Evolutionary conservation across 768 basidiomycete species (phyloP).

Genomic region (Rubroboletus satanas): DNA sequence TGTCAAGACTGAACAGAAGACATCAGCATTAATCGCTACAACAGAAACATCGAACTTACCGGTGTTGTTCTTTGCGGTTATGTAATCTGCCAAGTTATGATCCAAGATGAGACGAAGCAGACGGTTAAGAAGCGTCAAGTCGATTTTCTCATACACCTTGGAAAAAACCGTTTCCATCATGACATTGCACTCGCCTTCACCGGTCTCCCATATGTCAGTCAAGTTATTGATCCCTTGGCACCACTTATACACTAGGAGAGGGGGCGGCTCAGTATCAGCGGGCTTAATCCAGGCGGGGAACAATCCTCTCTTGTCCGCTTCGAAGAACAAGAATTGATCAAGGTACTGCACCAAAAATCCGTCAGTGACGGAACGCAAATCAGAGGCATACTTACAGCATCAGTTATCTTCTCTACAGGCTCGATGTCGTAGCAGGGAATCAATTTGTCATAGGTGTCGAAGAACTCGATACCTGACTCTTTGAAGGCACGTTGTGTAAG

Average conservation of each 20-base stretch:
- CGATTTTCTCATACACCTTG: slow-evolving; percentile 99
- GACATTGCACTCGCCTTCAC: slow-evolving; percentile 96
- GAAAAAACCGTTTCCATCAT: slow-evolving; percentile 98
- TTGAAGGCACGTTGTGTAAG: slow-evolving; percentile 98
- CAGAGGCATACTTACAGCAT: slow-evolving; percentile 59
- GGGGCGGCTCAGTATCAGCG: slow-evolving; percentile 94
- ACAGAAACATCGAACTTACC: slow-evolving; percentile 32
- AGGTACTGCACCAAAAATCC: slow-evolving; percentile 56
- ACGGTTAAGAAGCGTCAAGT: slow-evolving; percentile 92
- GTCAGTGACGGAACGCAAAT: slow-evolving; percentile 4
- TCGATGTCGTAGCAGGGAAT: slow-evolving; percentile 99
- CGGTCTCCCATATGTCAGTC: slow-evolving; percentile 97
- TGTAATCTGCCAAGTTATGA: slow-evolving; percentile 98
- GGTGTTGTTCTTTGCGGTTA: slow-evolving; percentile 98
- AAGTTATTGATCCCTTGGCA: slow-evolving; percentile 99
- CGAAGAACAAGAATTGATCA: slow-evolving; percentile 98
- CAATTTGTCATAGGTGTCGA: slow-evolving; percentile 96
- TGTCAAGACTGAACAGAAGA: slow-evolving; percentile 52
- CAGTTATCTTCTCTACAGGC: slow-evolving; percentile 99
- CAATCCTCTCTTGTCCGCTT: slow-evolving; percentile 95
- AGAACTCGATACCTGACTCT: slow-evolving; percentile 95
- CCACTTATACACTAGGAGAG: slow-evolving; percentile 98
- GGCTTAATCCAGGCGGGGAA: slow-evolving; percentile 99
- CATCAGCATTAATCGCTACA: background rate
- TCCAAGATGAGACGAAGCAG: slow-evolving; percentile 94